Evolutionary conservation across 1,284 basidiomycete species (phyloP), one percentile per base, ranked within the genome.

Genomic region (Rugosomyces carneus): DNA sequence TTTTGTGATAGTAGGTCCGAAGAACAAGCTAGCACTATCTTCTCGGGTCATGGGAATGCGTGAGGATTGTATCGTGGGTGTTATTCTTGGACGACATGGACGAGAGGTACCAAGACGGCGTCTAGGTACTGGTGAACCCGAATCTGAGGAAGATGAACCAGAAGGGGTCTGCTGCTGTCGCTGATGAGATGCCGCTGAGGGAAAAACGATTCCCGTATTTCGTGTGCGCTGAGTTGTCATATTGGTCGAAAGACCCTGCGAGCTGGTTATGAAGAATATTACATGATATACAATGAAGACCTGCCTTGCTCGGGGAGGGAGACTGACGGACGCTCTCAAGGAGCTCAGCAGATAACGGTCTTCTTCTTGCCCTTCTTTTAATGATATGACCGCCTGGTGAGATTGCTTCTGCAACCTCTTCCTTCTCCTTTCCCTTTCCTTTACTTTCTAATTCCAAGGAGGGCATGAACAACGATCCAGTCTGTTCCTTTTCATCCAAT

Each of bases 341-440:
- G 36, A 86, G 61, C 56, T 87, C 83, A 29, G 75, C 61, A 20
- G 84, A 86, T 7, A 85, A 66, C 1, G 82, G 84, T 40, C 82
- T 69, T 26, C 81, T 78, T 13, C 80, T 76, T 2, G 83, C 83
- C 13, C 83, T 75, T 45, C 84, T 72, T 61, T 88, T 88, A 24
- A 70, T 75, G 47, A 87, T 66, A 60, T 86, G 85, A 2, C 31
- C 84, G 18, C 80, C 81, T 2, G 83, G 84, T 0, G 83, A 88
- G 48, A 85, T 68, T 0, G 79, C 78, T 53, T 82, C 81, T 2
- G 71, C 80, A 19, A 84, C 80, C 51, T 84, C 83, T 51, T 81
- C 77, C 16, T 72, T 67, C 42, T 64, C 56, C 45, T 68, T 68
- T 9, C 66, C 62, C 65, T 54, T 74, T 15, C 53, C 54, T 35